These are phyloP conservation scores for Taphrina communis DNA, from an alignment of 1,139 yeast species.

Conservation along the genomic window DNA sequence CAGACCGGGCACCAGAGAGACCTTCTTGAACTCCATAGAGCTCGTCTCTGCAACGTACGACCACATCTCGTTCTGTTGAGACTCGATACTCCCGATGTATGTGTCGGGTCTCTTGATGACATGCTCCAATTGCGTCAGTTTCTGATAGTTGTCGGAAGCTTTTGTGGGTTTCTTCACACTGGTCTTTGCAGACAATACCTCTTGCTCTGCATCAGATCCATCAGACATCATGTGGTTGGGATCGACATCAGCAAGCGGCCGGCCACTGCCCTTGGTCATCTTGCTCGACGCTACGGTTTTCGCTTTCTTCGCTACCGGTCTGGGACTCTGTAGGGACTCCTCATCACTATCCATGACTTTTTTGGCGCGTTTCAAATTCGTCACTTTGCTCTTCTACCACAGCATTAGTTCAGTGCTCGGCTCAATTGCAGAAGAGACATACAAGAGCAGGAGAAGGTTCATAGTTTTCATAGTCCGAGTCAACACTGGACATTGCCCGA, in stretches of 20 bases:
- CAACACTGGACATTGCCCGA: constrained; percentile 16
- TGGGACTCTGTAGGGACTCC: constrained; percentile 12
- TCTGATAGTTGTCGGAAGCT: constrained; percentile 83
- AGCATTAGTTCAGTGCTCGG: background rate
- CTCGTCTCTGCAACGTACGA: constrained; percentile 71
- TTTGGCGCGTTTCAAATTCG: constrained; percentile 27
- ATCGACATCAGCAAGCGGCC: constrained; percentile 7
- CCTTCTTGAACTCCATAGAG: constrained; percentile 65
- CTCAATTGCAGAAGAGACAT: background rate
- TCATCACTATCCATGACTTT: constrained; percentile 26
- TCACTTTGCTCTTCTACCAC: constrained; percentile 13
- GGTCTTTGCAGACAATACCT: constrained; percentile 34
- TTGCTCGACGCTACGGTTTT: constrained; percentile 41
- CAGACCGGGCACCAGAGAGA: constrained; percentile 89
- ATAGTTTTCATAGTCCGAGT: constrained; percentile 25
- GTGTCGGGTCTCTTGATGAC: constrained; percentile 97
- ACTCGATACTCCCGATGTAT: constrained; percentile 93
- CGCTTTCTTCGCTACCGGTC: constrained; percentile 32
- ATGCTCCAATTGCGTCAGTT: constrained; percentile 89
- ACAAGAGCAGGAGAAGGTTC: constrained; percentile 36
- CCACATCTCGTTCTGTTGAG: constrained; percentile 83
- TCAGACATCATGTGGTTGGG: constrained; percentile 2
- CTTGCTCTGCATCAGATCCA: constrained; percentile 22
- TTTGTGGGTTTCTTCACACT: constrained; percentile 47
- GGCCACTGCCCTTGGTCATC: background rate